Evolutionary conservation across 1,139 yeast genomes (phyloP), one percentile per base, ranked within the genome.

Genomic region (Suhomyces taliae): DNA sequence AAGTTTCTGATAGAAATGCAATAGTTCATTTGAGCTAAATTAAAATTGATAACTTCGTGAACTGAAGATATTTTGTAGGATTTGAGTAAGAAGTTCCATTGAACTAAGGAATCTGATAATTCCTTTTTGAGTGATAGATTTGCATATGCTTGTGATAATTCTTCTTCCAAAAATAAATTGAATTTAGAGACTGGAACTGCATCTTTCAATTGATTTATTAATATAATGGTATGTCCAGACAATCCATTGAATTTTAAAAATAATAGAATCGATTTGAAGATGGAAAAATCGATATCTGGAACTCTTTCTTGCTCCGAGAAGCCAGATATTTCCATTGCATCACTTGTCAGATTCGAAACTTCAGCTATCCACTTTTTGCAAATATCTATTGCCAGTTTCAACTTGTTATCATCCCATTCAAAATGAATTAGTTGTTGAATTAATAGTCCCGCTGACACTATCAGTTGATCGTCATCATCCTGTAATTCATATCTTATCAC

Each of bases 161-260:
- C 60, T 34, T 48, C 38, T 15, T 52, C 49, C 47, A 57, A 39
- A 34, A 51, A 54, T 27, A 52, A 46, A 27, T 45, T 48, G 34
- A 52, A 45, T 10, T 35, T 34, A 5, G 46, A 29, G 24, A 26
- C 44, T 31, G 39, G 6, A 36, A 12, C 9, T 19, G 24, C 24
- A 8, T 31, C 27, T 33, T 40, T 36, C 31, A 39, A 38, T 9
- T 39, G 35, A 26, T 51, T 48, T n/a, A 66, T 53, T 3, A 74
- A 46, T 3, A 53, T 46, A 9, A 64, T 51, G 4, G 65, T 41
- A 7, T 62, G 47, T 19, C 69, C 70, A 42, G 69, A 61, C 37
- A 70, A 62, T 12, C 69, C 67, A 52, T 71, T 70, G 44, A 66
- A 73, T 40, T 61, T 63, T 49, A 79, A 60, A 53, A 69, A 78